These are phyloP conservation scores for Boletus reticuloceps DNA, from an alignment of 768 basidiomycete species.

Conservation along the genomic window DNA sequence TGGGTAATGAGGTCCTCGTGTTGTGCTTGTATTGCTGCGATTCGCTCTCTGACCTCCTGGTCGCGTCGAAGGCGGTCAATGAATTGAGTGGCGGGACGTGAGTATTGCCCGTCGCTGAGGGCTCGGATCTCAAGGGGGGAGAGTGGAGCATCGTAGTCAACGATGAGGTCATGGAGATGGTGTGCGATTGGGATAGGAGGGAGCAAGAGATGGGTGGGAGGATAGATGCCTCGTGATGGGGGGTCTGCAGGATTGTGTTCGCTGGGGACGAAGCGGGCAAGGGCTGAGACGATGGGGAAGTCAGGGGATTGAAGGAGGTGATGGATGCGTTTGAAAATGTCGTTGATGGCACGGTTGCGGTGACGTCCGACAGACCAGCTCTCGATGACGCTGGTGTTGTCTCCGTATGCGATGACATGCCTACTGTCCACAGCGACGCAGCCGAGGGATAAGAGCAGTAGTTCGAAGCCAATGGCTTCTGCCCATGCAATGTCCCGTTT, in stretches of 20 bases:
- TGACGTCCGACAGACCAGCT: slow-evolving; percentile 8
- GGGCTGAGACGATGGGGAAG: neutral
- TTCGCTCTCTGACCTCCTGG: too few species aligned
- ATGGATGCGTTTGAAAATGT: slow-evolving; percentile 13
- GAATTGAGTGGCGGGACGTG: too few species aligned
- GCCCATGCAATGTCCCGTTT: slow-evolving; percentile 22
- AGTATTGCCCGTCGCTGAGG: too few species aligned
- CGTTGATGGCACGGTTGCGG: slow-evolving; percentile 11
- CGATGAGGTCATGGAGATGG: neutral
- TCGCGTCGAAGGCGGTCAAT: too few species aligned
- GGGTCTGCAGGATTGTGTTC: neutral
- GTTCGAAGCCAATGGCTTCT: slow-evolving; percentile 10
- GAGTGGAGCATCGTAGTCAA: neutral
- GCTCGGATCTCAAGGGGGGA: too few species aligned
- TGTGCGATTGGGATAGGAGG: neutral
- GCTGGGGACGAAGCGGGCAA: neutral
- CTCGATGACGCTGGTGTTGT: slow-evolving; percentile 19
- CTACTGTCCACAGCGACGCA: neutral
- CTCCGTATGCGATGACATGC: neutral
- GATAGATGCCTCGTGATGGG: neutral
- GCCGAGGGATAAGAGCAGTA: neutral
- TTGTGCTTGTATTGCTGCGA: too few species aligned
- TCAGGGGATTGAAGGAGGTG: neutral
- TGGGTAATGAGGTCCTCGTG: too few species aligned
- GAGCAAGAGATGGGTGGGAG: neutral